Evolutionary conservation across 1,284 basidiomycete genomes (phyloP).

Genomic region (Ceratobasidium papillatum): DNA sequence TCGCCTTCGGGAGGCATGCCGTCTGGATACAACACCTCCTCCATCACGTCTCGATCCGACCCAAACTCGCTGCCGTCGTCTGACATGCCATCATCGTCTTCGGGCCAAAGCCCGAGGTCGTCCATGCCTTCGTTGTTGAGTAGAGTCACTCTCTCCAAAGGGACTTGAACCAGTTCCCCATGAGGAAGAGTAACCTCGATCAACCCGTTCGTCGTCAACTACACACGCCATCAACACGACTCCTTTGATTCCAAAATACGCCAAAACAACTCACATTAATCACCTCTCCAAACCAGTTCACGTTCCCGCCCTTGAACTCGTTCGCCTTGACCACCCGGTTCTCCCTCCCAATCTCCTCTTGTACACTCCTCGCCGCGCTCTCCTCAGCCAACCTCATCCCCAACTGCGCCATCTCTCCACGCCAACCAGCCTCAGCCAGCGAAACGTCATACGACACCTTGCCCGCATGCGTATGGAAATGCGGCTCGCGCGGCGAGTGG

Average conservation of each 20-base stretch:
- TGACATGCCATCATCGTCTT: slow-evolving; percentile 53
- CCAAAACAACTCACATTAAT: slow-evolving; percentile 61
- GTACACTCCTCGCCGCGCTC: slow-evolving; percentile 48
- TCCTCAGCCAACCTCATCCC: slow-evolving; percentile 66
- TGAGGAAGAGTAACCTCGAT: slow-evolving; percentile 73
- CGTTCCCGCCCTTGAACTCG: slow-evolving; percentile 54
- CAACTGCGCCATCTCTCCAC: slow-evolving; percentile 70
- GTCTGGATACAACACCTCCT: slow-evolving; percentile 33
- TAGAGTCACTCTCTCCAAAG: slow-evolving; percentile 71
- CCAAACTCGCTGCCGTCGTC: slow-evolving; percentile 18
- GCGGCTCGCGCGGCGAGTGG: slow-evolving; percentile 49
- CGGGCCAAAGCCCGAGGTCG: slow-evolving; percentile 73
- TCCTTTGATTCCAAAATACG: slow-evolving; percentile 16
- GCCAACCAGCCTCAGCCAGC: slow-evolving; percentile 60
- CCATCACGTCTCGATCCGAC: slow-evolving; percentile 22
- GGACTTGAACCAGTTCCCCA: slow-evolving; percentile 58
- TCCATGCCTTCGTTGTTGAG: slow-evolving; percentile 74
- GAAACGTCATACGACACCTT: slow-evolving; percentile 20
- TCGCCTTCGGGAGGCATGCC: slow-evolving; percentile 41
- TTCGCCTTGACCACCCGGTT: slow-evolving; percentile 49
- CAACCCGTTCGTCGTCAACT: slow-evolving; percentile 76
- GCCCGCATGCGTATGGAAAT: slow-evolving; percentile 28
- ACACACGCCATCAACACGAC: background rate
- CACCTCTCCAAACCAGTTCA: slow-evolving; percentile 83
- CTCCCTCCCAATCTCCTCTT: slow-evolving; percentile 31